Evolutionary conservation across 2,329 filamentous ascomycete species (phyloP).

Genomic region (Claviceps arundinis): DNA sequence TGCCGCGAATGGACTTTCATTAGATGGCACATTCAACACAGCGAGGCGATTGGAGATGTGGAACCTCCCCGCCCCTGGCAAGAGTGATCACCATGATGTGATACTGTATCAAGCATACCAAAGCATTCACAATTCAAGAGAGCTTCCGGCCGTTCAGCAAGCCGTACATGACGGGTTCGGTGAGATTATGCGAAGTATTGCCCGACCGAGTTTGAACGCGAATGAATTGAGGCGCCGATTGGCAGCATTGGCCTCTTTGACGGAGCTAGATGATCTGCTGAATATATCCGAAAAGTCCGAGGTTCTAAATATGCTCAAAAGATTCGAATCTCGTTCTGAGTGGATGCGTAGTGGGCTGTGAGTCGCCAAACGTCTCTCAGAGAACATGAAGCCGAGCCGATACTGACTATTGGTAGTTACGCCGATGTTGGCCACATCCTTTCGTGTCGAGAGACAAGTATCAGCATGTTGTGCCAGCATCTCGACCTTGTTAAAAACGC

Average conservation of each 20-base stretch:
- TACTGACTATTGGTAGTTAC: constrained; percentile 34
- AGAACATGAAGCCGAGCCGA: not conserved
- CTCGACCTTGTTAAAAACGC: constrained; percentile 46
- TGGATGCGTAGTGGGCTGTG: constrained; percentile 81
- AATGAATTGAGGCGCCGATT: constrained; percentile 41
- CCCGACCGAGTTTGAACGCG: constrained; percentile 33
- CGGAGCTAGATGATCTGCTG: constrained; percentile 70
- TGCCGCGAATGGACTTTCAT: constrained; percentile 41
- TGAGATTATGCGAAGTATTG: constrained; percentile 45
- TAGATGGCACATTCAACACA: constrained; percentile 64
- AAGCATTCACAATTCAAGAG: constrained; percentile 54
- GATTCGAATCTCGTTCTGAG: constrained; percentile 49
- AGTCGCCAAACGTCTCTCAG: constrained; percentile 14
- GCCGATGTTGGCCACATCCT: constrained; percentile 69
- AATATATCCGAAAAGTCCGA: constrained; percentile 45
- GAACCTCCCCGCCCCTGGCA: constrained; percentile 67
- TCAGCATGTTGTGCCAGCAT: constrained; percentile 66
- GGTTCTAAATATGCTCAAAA: constrained; percentile 45
- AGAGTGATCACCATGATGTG: constrained; percentile 48
- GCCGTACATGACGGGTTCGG: constrained; percentile 52
- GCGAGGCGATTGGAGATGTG: constrained; percentile 79
- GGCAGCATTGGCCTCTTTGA: constrained; percentile 55
- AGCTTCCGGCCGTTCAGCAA: constrained; percentile 36
- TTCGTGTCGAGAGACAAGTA: constrained; percentile 68
- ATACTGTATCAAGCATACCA: constrained; percentile 73